phyloP scores from a whole-genome alignment of 352 stramenopile genomes.

The Globisporangium heterothallicum region DNA sequence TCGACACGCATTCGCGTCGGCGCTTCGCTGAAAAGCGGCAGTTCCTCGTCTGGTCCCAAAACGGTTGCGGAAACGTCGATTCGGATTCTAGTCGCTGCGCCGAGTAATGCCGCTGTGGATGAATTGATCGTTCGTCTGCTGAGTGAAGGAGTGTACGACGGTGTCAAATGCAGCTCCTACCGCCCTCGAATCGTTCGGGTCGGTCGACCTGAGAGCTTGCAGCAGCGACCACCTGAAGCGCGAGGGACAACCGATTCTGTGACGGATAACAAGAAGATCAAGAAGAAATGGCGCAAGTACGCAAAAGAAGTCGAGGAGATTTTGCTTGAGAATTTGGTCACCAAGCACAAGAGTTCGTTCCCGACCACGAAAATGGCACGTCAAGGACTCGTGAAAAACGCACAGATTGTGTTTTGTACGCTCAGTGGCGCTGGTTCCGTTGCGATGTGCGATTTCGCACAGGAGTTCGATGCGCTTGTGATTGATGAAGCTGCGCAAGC shows the following conservation, averaged over 20 bases:
- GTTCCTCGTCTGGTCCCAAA: constrained; percentile 24
- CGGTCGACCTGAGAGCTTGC: constrained; percentile 48
- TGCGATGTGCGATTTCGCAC: constrained; percentile 83
- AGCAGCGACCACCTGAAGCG: constrained; percentile 21
- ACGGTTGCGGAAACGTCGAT: constrained; percentile 56
- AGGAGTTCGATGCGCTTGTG: constrained; percentile 94
- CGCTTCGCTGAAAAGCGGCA: constrained; percentile 44
- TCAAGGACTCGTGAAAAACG: constrained; percentile 64
- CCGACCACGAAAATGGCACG: constrained; percentile 45
- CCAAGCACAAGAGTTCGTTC: constrained; percentile 56
- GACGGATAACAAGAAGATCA: constrained; percentile 35
- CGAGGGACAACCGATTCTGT: constrained; percentile 4
- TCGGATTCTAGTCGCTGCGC: constrained; percentile 67
- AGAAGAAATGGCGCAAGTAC: constrained; percentile 72
- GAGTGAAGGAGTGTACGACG: constrained; percentile 57
- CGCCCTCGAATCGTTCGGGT: constrained; percentile 69
- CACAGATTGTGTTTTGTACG: constrained; percentile 83
- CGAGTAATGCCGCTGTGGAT: constrained; percentile 78
- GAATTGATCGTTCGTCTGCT: constrained; percentile 69
- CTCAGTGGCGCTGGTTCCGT: constrained; percentile 75
- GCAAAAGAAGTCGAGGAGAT: constrained; percentile 66
- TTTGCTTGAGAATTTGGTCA: constrained; percentile 60
- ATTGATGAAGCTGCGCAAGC: constrained; percentile 98
- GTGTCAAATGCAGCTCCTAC: constrained; percentile 37
- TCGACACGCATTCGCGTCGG: constrained; percentile 67